Percentiles rank a stretch among this genome's conserved stretches.
Evolutionary conservation across 345 rosid genomes (phyloP).

Genomic region (Abelmoschus esculentus): DNA sequence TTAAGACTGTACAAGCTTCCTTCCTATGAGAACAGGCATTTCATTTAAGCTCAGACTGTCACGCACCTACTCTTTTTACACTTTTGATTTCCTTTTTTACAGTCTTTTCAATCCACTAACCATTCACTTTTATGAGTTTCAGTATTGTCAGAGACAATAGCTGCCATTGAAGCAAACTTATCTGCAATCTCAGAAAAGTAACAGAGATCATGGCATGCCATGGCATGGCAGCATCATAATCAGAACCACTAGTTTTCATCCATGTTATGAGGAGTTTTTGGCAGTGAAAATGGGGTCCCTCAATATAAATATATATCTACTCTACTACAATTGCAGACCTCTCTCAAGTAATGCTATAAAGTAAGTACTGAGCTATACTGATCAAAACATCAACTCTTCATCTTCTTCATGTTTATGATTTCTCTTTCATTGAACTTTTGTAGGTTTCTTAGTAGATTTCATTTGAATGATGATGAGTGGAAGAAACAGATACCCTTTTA

Average conservation of each 20-base stretch:
- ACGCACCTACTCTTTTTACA: slow-evolving; percentile 8
- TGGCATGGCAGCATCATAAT: slow-evolving; percentile 25
- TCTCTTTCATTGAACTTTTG: neutral
- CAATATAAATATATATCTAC: slow-evolving; percentile 36
- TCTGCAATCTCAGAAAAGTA: slow-evolving; percentile 32
- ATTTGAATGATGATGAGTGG: slow-evolving; percentile 9
- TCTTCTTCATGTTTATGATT: too few species aligned
- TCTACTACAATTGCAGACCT: slow-evolving; percentile 5
- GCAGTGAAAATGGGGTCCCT: slow-evolving; percentile 51
- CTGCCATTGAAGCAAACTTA: slow-evolving; percentile 36
- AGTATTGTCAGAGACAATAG: slow-evolving; percentile 70
- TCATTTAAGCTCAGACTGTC: slow-evolving; percentile 12
- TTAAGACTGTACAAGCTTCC: slow-evolving; percentile 37
- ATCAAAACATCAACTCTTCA: too few species aligned
- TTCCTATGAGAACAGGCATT: slow-evolving; percentile 19
- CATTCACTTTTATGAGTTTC: slow-evolving; percentile 56
- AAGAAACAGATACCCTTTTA: slow-evolving; percentile 25
- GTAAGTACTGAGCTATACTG: neutral
- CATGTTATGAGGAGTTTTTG: slow-evolving; percentile 44
- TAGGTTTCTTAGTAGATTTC: neutral
- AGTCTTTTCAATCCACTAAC: slow-evolving; percentile 20
- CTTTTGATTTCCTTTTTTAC: slow-evolving; percentile 7
- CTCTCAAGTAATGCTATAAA: neutral
- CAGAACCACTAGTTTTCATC: slow-evolving; percentile 57
- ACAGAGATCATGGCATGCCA: slow-evolving; percentile 17